Evolutionary conservation across 768 basidiomycete species (phyloP), one percentile per base, ranked within the genome.

Genomic region (Leccinum ochraceum): DNA sequence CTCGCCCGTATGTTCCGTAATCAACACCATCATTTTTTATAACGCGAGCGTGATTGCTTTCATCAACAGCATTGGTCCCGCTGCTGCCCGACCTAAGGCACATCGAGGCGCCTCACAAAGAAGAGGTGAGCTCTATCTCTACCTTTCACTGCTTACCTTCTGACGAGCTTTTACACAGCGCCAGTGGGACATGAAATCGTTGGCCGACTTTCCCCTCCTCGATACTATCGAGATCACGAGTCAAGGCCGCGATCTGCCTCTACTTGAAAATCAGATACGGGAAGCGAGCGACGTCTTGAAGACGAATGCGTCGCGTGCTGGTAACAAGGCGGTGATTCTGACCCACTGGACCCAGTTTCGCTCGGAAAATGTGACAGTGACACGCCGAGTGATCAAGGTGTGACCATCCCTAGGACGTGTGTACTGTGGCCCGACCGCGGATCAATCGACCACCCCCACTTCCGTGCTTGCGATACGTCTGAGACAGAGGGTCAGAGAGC

Each of bases 31-130:
- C n/a, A n/a, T 59, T 24, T 44, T 30, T 10, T 3, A 24, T 7
- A 32, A 1, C 7, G 2, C 3, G 51, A 37, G 24, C 17, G 16
- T n/a, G 17, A 56, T 13, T 17, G 3, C 24, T 20, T 11, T 56
- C 8, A 24, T 42, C 20, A 44, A 53, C 53, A 50, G 57, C 53
- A 24, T 53, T 67, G 36, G 59, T 32, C 48, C 61, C 60, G 24
- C 4, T 49, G 1, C 51, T 67, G 37, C 64, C 54, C 20, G 34
- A 58, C 58, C 28, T 59, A 58, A 66, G 20, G 22, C 24, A 60
- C 46, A 48, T 60, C 46, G 16, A 28, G 16, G 28, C 48, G 10
- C 11, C 13, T 37, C 8, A 14, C 20, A 1, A 1, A 16, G 2
- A 16, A 17, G 2, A 1, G 0, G 63, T 55, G 49, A 50, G 37